Evolutionary conservation across 495 filamentous ascomycete genomes (phyloP).

Genomic region (Annulohypoxylon stygium): DNA sequence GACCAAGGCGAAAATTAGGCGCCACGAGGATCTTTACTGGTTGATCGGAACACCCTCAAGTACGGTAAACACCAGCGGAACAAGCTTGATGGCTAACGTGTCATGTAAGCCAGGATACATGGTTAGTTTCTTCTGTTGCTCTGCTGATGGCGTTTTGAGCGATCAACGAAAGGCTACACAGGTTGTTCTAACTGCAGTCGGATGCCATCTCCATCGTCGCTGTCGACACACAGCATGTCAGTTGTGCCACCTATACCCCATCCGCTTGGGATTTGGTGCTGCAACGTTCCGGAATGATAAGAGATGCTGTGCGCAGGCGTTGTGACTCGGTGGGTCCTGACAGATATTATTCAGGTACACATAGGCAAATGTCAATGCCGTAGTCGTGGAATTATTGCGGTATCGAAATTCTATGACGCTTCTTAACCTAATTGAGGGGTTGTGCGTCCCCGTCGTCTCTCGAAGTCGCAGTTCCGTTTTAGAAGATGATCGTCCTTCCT

Average conservation of each 20-base stretch:
- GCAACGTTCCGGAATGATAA: conserved; percentile 41
- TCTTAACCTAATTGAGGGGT: conserved; percentile 5
- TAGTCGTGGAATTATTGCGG: conserved; percentile 26
- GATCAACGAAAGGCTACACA: background rate
- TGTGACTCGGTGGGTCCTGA: conserved; percentile 39
- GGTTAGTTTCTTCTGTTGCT: background rate
- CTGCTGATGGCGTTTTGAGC: background rate
- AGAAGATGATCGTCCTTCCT: background rate
- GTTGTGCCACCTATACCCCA: conserved; percentile 40
- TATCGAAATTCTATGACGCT: background rate
- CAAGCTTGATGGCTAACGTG: background rate
- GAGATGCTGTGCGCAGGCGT: conserved; percentile 38
- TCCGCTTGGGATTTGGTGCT: conserved; percentile 45
- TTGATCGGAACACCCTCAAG: background rate
- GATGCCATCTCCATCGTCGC: conserved; percentile 24
- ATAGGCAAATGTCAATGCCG: conserved; percentile 32
- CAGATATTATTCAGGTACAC: conserved; percentile 36
- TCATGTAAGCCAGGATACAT: conserved; percentile 2
- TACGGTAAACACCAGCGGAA: background rate
- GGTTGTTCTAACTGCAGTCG: conserved; percentile 8
- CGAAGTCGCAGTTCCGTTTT: background rate
- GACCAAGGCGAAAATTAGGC: background rate
- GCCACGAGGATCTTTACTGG: background rate
- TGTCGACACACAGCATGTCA: conserved; percentile 39
- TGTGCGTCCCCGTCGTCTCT: background rate